Base-by-base conservation (phyloP, 441 rosid species). In the Populus trichocarpa region DNA sequence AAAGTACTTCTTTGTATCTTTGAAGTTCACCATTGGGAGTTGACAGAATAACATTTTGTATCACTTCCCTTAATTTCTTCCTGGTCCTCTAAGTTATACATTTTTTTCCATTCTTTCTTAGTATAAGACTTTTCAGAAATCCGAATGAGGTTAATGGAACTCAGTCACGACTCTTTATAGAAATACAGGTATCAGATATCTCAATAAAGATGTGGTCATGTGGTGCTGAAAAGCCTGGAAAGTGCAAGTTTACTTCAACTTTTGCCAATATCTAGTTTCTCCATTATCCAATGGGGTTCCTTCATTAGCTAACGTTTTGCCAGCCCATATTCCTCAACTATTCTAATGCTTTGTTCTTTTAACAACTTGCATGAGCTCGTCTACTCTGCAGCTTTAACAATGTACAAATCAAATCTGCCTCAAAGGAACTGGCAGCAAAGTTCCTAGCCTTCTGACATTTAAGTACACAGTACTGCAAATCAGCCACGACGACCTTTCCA, bases 361-460 rank as follows among this genome's bases (percentile, higher is more conserved):
- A 32, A 30, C 53, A 32, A 33, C 71, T 42, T 22, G 38, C 42
- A 42, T 42, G 18, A 42, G 28, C 28, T 53, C 73, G 33, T 68
- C 78, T 76, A 32, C 73, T 66, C 23, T 63, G 66, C 22, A n/a
- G 73, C 73, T 16, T 69, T 57, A 61, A 75, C 6, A 42, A 28
- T 5, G n/a, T 68, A 32, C 67, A n/a, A 1, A 69, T 22, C 8
- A 75, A 68, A 76, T 22, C 30, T 50, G 67, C 46, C 69, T 14
- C 28, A 3, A 4, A 16, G 36, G 57, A 14, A 33, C 53, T 76
- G 72, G 57, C 13, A 32, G 66, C 22, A 53, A 23, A 33, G 32
- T 73, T 26, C 2, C 64, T 75, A 53, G 46, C 66, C 65, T 57
- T 50, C 66, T 12, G 70, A n/a, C 63, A 35, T 35, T 25, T 16